Evolutionary conservation across 78 protist species (phyloP).

Genomic region (Pelomyxa schiedti): DNA sequence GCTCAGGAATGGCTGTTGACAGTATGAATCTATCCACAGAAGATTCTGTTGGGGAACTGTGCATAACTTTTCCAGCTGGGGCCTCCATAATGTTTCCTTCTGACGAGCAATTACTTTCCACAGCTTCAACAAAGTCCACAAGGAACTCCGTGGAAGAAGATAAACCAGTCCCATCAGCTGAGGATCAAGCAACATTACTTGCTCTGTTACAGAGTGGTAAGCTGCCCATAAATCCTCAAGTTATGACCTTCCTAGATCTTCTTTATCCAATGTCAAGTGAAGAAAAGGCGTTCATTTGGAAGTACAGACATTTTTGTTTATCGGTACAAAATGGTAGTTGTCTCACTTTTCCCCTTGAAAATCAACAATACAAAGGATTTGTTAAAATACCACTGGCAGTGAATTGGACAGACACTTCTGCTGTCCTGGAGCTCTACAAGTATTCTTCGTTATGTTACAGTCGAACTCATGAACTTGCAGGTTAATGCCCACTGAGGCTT

Average conservation of each 20-base stretch:
- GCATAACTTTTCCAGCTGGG: background rate
- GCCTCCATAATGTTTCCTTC: background rate
- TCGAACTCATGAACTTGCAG: background rate
- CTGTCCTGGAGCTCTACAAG: constrained; percentile 49
- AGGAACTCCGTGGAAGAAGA: background rate
- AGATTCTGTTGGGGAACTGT: background rate
- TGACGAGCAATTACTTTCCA: background rate
- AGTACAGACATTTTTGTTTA: background rate
- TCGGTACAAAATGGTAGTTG: background rate
- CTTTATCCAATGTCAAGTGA: background rate
- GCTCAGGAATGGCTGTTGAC: background rate
- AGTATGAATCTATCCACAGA: background rate
- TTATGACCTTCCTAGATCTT: background rate
- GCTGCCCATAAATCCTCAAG: background rate
- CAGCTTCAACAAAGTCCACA: no score
- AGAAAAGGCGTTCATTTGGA: background rate
- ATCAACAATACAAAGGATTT: background rate
- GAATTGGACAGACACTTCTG: constrained; percentile 43
- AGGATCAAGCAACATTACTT: background rate
- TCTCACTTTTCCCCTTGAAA: background rate
- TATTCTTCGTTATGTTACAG: background rate
- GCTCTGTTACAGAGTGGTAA: background rate
- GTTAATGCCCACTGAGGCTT: background rate
- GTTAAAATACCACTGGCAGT: constrained; percentile 56
- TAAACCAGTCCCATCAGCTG: background rate